phyloP scores from a whole-genome alignment of 2,329 filamentous ascomycete species.

The Truncatella angustata region DNA sequence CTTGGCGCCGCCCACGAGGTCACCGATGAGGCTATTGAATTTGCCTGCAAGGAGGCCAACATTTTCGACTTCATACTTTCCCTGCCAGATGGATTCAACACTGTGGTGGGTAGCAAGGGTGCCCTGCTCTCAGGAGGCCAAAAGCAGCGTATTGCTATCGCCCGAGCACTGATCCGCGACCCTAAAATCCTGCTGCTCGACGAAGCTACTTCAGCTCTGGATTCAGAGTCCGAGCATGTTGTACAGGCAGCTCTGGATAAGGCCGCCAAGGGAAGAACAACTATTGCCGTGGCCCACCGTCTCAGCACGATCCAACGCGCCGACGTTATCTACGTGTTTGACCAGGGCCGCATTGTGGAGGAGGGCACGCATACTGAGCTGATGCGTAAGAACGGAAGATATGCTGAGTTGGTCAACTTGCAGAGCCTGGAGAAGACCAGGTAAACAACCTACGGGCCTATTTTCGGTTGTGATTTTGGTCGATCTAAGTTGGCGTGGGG shows the following conservation, averaged over 20 bases:
- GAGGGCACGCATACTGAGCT: slow-evolving; percentile 75
- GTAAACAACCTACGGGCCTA: too few relatives aligned
- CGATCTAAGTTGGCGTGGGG: neutral
- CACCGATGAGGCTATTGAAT: slow-evolving; percentile 68
- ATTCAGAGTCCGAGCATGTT: slow-evolving; percentile 74
- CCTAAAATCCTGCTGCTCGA: slow-evolving; percentile 84
- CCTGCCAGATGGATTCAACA: slow-evolving; percentile 81
- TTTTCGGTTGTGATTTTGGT: too few relatives aligned
- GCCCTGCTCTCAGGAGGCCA: slow-evolving; percentile 84
- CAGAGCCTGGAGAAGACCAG: slow-evolving; percentile 69
- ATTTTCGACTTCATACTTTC: slow-evolving; percentile 91
- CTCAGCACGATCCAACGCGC: slow-evolving; percentile 92
- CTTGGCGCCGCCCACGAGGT: slow-evolving; percentile 70
- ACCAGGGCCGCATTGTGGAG: slow-evolving; percentile 83
- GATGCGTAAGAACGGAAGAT: slow-evolving; percentile 67
- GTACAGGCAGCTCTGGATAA: slow-evolving; percentile 80
- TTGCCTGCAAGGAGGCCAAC: slow-evolving; percentile 85
- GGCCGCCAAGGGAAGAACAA: slow-evolving; percentile 81
- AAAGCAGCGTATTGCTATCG: slow-evolving; percentile 93
- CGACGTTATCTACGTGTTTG: slow-evolving; percentile 95
- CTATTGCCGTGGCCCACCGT: slow-evolving; percentile 90
- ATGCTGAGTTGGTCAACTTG: slow-evolving; percentile 76
- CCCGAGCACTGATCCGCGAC: slow-evolving; percentile 84
- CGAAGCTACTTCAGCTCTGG: slow-evolving; percentile 76
- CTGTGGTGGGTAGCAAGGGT: slow-evolving; percentile 83